Conservation (phyloP, 2,329 filamentous ascomycete genomes). For the Aspergillus hiratsukae region DNA sequence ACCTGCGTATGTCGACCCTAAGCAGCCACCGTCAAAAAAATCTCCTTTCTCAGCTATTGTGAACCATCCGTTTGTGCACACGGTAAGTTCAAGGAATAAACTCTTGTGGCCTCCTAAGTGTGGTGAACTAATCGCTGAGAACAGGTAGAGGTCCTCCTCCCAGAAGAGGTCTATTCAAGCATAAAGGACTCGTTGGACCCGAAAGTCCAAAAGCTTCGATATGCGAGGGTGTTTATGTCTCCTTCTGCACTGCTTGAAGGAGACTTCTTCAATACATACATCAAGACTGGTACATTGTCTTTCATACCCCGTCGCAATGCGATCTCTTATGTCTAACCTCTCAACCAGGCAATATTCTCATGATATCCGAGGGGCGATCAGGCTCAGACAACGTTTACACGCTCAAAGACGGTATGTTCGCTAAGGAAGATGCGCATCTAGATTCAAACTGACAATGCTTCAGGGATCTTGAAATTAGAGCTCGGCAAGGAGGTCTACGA, state of each 20-base stretch:
- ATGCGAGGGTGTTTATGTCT: slow-evolving; percentile 67
- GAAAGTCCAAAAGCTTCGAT: slow-evolving; percentile 44
- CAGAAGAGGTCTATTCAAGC: slow-evolving; percentile 55
- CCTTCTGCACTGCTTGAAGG: slow-evolving; percentile 67
- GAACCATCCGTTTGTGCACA: slow-evolving; percentile 64
- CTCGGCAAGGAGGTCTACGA: slow-evolving; percentile 81
- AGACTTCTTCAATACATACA: slow-evolving; percentile 76
- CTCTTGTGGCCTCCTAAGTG: neutral
- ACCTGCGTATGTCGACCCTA: slow-evolving; percentile 62
- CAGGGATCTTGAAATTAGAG: slow-evolving; percentile 69
- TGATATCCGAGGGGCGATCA: slow-evolving; percentile 74
- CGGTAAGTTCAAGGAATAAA: slow-evolving; percentile 41
- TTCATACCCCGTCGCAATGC: neutral
- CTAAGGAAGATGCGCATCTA: neutral
- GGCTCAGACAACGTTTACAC: slow-evolving; percentile 69
- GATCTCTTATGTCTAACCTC: neutral
- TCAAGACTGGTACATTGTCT: slow-evolving; percentile 65
- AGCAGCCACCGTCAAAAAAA: slow-evolving; percentile 65
- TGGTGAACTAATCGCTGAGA: slow-evolving; percentile 41
- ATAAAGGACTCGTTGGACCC: slow-evolving; percentile 51
- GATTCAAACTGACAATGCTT: neutral
- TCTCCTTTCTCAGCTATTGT: slow-evolving; percentile 71
- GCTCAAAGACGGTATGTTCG: slow-evolving; percentile 59
- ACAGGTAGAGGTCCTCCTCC: slow-evolving; percentile 63
- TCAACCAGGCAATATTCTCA: slow-evolving; percentile 65